These are phyloP conservation scores for Diplodia seriata DNA, from an alignment of 2,329 filamentous ascomycete species.

Conservation along the genomic window DNA sequence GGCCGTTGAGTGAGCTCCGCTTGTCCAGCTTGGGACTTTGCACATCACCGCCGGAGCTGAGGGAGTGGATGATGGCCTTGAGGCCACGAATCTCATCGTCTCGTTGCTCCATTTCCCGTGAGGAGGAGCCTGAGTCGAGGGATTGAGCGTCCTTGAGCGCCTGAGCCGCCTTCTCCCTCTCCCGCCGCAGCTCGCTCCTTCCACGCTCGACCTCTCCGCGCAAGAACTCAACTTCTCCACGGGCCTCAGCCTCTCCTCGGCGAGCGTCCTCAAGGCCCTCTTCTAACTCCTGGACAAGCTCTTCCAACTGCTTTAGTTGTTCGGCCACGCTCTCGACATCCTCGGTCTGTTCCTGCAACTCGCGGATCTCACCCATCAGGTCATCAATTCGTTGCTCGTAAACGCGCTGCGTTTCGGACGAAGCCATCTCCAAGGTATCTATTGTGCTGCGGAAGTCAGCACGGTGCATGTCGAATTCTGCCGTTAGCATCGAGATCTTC, in stretches of 20 bases:
- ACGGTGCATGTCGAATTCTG: conserved; percentile 92
- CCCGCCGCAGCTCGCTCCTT: conserved; percentile 82
- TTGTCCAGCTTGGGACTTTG: conserved; percentile 37
- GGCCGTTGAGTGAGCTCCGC: conserved; percentile 43
- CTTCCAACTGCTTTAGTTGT: conserved; percentile 93
- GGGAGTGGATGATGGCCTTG: conserved; percentile 96
- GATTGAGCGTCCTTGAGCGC: conserved; percentile 62
- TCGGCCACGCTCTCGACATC: conserved; percentile 90
- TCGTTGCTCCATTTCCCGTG: conserved; percentile 86
- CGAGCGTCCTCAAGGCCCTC: conserved; percentile 95
- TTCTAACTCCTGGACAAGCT: conserved; percentile 94
- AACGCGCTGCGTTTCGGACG: conserved; percentile 91
- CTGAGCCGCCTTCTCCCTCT: conserved; percentile 80
- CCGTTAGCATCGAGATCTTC: conserved; percentile 89
- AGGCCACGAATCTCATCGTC: conserved; percentile 97
- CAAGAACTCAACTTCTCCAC: conserved; percentile 94
- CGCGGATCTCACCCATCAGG: conserved; percentile 80
- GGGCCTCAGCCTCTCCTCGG: conserved; percentile 90
- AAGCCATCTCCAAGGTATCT: conserved; percentile 93
- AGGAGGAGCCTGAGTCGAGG: conserved; percentile 45
- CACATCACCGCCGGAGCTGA: conserved; percentile 73
- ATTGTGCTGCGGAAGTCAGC: conserved; percentile 97
- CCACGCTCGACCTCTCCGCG: conserved; percentile 93
- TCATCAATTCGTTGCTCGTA: conserved; percentile 94
- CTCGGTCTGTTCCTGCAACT: conserved; percentile 80